These are phyloP conservation scores for Russula sp. DNA, from an alignment of 768 basidiomycete genomes.

Conservation along the genomic window DNA sequence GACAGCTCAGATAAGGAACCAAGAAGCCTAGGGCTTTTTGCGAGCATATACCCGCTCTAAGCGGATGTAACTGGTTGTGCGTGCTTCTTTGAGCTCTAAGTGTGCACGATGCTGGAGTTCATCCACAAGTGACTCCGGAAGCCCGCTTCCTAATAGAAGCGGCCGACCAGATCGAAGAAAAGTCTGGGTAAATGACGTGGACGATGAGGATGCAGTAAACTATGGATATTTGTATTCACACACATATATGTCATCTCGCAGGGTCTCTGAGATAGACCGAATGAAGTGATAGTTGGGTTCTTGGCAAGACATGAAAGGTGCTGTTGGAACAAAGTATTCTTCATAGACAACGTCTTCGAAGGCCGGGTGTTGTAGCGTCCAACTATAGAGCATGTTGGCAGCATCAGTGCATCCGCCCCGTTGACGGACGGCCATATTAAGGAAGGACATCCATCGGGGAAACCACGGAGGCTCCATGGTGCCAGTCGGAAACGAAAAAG, in stretches of 20 bases:
- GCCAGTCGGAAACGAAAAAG: constrained; percentile 39
- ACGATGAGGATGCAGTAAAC: neutral
- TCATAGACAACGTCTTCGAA: constrained; percentile 55
- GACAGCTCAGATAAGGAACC: neutral
- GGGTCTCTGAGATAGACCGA: constrained; percentile 25
- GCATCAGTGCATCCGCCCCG: constrained; percentile 63
- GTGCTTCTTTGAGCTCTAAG: constrained; percentile 46
- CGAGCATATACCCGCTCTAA: constrained; percentile 59
- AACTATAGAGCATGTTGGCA: constrained; percentile 47
- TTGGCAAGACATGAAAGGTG: constrained; percentile 39
- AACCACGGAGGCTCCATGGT: constrained; percentile 50
- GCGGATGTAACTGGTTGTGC: constrained; percentile 45
- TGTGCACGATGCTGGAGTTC: constrained; percentile 46
- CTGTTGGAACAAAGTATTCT: constrained; percentile 59
- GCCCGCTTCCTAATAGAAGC: constrained; percentile 57
- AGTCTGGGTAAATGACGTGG: constrained; percentile 35
- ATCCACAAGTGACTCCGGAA: constrained; percentile 48
- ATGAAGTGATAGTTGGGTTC: constrained; percentile 29
- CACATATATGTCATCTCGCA: constrained; percentile 60
- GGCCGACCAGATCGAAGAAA: constrained; percentile 65
- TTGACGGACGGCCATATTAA: constrained; percentile 45
- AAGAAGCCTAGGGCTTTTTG: constrained; percentile 32
- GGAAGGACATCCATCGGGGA: constrained; percentile 55
- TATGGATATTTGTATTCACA: neutral
- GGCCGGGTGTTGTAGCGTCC: constrained; percentile 47